Evolutionary conservation across 2,329 filamentous ascomycete species (phyloP), one percentile per base, ranked within the genome.

Genomic region (Aspergillus pseudonomiae): DNA sequence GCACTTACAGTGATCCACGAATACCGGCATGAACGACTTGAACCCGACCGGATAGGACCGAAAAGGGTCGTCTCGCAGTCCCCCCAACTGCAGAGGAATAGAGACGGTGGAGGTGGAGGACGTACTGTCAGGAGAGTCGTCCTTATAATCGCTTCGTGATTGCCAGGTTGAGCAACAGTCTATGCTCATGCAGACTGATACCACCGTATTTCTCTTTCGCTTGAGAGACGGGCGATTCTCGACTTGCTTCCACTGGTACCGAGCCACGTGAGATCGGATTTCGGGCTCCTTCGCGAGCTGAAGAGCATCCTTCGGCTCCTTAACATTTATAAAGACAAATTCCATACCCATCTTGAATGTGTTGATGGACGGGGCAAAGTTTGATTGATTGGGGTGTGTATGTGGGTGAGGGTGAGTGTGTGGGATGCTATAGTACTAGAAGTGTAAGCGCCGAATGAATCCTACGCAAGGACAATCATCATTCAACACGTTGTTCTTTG

Each of bases 31-130:
- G 55, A 71, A 79, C 5, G 77, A 69, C 59, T 75, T 73, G 71
- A 73, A 79, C 53, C 71, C 63, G 48, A 77, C 68, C 2, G 80
- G 79, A 60, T 81, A 81, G 14, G 74, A 71, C 21, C 67, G 64
- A 63, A 76, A 75, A 26, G 73, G 73, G 60, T 73, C 73, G 24
- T 69, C 68, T 30, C 73, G 68, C 36, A 69, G 68, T 21, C 71
- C 72, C 9, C 73, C 72, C 14, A 75, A 55, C 28, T 64, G 64
- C 32, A 59, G 9, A 64, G 60, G 50, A 71, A 67, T 39, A 10
- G 52, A 24, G 6, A 62, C 45, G 50, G 57, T 9, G 7, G 50
- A 24, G 50, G 57, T 9, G 7, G 50, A 24, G 21, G 60, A 16
- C 14, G 26, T 12, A 24, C 28, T 39, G 30, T 50, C 26, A 12